Conservation (phyloP, 129 eudicot genomes). For the Artemisia argyi region DNA sequence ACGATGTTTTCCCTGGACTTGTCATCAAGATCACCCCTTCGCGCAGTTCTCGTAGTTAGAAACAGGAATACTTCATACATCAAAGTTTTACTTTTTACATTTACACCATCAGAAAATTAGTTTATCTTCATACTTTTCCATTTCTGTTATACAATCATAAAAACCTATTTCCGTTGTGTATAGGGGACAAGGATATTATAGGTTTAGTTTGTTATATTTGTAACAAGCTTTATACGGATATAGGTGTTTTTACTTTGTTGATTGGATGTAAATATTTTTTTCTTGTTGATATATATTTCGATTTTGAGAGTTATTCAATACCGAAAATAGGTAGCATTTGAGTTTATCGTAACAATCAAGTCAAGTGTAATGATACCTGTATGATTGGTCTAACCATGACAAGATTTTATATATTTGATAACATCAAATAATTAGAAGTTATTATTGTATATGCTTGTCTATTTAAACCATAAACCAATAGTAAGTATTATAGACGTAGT, state of each 20-base stretch:
- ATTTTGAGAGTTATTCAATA: too few species aligned
- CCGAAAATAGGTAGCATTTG: too few species aligned
- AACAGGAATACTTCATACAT: not conserved
- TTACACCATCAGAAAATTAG: not conserved
- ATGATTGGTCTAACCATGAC: too few species aligned
- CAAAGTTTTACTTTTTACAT: constrained; percentile 2
- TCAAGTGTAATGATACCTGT: too few species aligned
- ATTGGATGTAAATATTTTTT: not conserved
- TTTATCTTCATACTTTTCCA: not conserved
- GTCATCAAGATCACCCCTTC: constrained; percentile 54
- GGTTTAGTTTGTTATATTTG: not conserved
- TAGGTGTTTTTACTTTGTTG: not conserved
- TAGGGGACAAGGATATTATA: not conserved
- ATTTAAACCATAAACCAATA: too few species aligned
- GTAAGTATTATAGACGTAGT: too few species aligned
- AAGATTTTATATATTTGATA: too few species aligned
- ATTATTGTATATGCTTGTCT: too few species aligned
- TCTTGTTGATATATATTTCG: too few species aligned
- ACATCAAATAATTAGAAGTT: too few species aligned
- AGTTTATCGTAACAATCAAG: too few species aligned
- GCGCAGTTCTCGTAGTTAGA: not conserved
- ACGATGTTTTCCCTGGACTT: constrained; percentile 69
- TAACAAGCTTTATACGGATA: not conserved
- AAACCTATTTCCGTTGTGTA: not conserved
- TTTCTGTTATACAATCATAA: not conserved